Conservation (phyloP, 2,329 filamentous ascomycete genomes). For the Stemphylium vesicarium region DNA sequence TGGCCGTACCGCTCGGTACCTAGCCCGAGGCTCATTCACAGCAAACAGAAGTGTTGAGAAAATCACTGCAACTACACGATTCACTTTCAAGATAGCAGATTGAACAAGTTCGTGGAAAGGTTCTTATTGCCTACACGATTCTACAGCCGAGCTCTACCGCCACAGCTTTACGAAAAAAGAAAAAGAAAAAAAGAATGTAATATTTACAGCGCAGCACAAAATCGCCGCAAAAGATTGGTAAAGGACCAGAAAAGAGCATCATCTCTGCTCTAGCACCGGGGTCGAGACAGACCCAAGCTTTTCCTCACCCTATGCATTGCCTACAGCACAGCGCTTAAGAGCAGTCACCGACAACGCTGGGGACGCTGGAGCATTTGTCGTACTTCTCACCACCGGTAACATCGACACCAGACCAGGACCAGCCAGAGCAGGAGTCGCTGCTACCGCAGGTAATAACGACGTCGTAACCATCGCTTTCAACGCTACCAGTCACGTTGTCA, state of each 20-base stretch:
- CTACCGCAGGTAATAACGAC: slow-evolving; percentile 61
- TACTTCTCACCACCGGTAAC: slow-evolving; percentile 49
- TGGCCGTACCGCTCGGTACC: too few relatives aligned
- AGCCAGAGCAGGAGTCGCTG: slow-evolving; percentile 56
- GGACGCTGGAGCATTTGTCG: slow-evolving; percentile 44
- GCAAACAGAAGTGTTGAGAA: too few relatives aligned
- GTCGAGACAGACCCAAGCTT: not conserved
- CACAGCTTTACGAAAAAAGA: not conserved
- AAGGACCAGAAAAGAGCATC: not conserved
- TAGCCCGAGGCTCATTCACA: too few relatives aligned
- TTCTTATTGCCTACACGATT: too few relatives aligned
- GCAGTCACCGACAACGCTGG: slow-evolving; percentile 29
- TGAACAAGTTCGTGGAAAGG: too few relatives aligned
- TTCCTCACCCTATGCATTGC: not conserved
- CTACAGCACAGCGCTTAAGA: slow-evolving; percentile 6
- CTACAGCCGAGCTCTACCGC: not conserved
- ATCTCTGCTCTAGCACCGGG: not conserved
- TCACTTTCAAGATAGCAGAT: too few relatives aligned
- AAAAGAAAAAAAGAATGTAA: not conserved
- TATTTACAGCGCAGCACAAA: slow-evolving; percentile 1
- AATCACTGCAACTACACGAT: too few relatives aligned
- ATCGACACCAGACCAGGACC: slow-evolving; percentile 59
- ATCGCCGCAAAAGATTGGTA: not conserved
- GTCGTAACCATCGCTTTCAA: slow-evolving; percentile 52
- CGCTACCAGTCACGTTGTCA: slow-evolving; percentile 45